Conservation (phyloP, 73 alveolate species). For the Effrenium voratum region DNA sequence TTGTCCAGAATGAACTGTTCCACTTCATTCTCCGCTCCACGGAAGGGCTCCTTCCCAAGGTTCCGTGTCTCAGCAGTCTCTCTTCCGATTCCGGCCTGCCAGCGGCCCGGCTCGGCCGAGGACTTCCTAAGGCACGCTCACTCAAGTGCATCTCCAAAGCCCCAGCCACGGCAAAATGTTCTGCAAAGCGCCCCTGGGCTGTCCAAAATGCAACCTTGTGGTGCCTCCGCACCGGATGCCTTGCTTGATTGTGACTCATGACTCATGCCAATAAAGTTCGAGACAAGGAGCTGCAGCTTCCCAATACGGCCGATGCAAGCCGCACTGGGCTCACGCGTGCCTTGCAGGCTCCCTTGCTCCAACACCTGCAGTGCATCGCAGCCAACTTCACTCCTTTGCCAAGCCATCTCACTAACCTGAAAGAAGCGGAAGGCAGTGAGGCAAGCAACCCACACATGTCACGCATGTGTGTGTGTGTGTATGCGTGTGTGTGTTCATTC, state of each 20-base stretch:
- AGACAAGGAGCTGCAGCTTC: conserved; percentile 32
- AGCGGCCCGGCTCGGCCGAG: too few species aligned
- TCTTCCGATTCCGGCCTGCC: too few species aligned
- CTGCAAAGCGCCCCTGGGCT: too few species aligned
- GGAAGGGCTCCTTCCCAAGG: neutral
- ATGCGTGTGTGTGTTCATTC: neutral
- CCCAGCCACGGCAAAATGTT: too few species aligned
- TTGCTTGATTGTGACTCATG: too few species aligned
- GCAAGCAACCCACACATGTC: too few species aligned
- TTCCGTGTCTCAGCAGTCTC: too few species aligned
- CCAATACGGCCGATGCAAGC: conserved; percentile 80
- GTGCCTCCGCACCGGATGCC: too few species aligned
- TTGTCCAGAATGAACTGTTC: conserved; percentile 71
- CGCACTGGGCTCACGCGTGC: conserved; percentile 77
- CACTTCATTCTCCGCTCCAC: neutral
- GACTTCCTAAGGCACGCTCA: too few species aligned
- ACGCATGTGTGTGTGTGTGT: neutral
- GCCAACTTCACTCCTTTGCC: neutral
- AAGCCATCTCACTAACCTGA: neutral
- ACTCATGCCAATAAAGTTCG: too few species aligned
- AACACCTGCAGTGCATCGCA: neutral
- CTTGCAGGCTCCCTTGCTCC: conserved; percentile 59
- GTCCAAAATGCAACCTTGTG: too few species aligned
- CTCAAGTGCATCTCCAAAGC: too few species aligned
- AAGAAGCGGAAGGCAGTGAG: neutral